Base-by-base conservation (phyloP, 805 yeast genomes). In the Wickerhamomyces rabaulensis region DNA sequence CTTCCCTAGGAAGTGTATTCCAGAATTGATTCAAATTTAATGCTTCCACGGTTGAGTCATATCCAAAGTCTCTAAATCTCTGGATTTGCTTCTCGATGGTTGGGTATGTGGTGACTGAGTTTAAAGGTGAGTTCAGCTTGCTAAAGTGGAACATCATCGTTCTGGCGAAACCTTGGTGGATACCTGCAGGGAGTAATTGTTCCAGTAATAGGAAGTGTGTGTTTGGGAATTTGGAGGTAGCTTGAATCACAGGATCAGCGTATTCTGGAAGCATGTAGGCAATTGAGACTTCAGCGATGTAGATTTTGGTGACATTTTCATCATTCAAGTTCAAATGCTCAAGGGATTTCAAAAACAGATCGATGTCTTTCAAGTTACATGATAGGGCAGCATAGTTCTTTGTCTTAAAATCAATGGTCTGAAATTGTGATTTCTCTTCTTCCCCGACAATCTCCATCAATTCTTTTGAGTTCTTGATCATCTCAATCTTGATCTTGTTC, bases 221-320 rank as follows among this genome's bases (percentile, higher is more conserved):
- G 38, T 74, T 69, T 3, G 74, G 68, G 15, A 78, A 63, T 1
- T 46, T 47, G 2, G 66, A 58, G 4, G 82, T 67, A 2, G 80
- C 68, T 22, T 64, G 52, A 31, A 87, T 78, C 8, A 87, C 75
- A 2, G 73, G 70, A 58, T 87, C 82, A 6, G 95, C 88, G 46
- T 73, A 70, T 33, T 71, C 71, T 12, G 85, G 82, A 35, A 73
- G 68, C 94, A 87, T 87, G 61, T 87, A 87, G 0, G 92, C 90
- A 46, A 87, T 64, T 0, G 95, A 86, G 4, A 87, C 95, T 61
- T 87, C 95, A 1, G 95, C 92, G 36, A 88, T 72, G 57, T 84
- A 87, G 2, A 87, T 70, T 40, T 74, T 79, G 5, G 74, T 65
- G 2, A 70, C 55, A n/a, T 65, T 54, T 1, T 62, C 53, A 25